phyloP scores from a whole-genome alignment of 371 early-diverging fungal species.

The Batkoa obscura region DNA sequence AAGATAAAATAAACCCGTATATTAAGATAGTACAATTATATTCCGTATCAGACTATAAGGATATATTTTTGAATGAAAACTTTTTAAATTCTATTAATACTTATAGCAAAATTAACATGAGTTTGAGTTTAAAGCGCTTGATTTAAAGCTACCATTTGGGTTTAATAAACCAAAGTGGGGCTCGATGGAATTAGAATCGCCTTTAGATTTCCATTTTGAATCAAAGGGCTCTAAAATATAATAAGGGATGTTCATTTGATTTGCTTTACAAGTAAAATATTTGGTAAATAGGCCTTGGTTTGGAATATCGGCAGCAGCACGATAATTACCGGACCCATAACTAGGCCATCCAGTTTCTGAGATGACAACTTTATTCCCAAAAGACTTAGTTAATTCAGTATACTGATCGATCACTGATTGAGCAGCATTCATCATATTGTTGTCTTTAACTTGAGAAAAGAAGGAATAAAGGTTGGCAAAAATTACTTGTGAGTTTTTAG shows the following conservation, averaged over 20 bases:
- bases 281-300: not conserved
- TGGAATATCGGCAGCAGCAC: not conserved
- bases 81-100: too few species aligned
- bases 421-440: not conserved
- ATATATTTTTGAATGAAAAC: too few species aligned
- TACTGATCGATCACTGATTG: not conserved
- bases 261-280: not conserved
- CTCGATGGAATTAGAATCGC: too few species aligned
- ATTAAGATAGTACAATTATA: too few species aligned
- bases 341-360: not conserved
- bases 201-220: not conserved
- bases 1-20: too few species aligned
- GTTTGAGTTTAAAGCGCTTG: not conserved
- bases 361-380: not conserved
- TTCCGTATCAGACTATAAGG: too few species aligned
- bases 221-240: not conserved
- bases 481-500: not conserved
- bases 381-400: not conserved
- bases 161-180: not conserved
- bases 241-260: not conserved
- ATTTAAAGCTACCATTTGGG: not conserved
- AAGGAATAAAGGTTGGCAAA: not conserved
- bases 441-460: not conserved
- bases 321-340: not conserved
- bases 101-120: conserved; percentile 2